phyloP scores from a whole-genome alignment of 768 basidiomycete species.

The Brasilioporus rufonigricans region DNA sequence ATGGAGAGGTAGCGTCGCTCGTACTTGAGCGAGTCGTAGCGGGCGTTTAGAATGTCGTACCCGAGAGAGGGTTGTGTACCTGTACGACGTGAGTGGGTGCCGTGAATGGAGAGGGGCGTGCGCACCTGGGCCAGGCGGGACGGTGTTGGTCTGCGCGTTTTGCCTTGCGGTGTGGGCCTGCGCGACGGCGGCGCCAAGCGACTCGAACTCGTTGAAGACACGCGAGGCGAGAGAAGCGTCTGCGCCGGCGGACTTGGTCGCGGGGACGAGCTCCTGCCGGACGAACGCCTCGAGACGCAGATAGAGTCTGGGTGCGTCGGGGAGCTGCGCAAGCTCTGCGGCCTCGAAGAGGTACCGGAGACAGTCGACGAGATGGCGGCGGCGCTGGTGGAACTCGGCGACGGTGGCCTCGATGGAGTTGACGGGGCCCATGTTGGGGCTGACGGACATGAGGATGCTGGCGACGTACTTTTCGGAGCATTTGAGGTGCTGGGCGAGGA shows the following conservation, averaged over 20 bases:
- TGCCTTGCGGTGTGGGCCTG: slow-evolving; percentile 58
- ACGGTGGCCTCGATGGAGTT: slow-evolving; percentile 64
- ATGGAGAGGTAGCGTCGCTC: slow-evolving; percentile 68
- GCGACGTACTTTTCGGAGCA: slow-evolving; percentile 83
- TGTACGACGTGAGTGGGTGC: slow-evolving; percentile 21
- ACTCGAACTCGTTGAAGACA: slow-evolving; percentile 64
- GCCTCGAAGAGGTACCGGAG: slow-evolving; percentile 65
- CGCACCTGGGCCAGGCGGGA: slow-evolving; percentile 53
- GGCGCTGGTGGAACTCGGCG: slow-evolving; percentile 63
- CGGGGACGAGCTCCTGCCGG: slow-evolving; percentile 50
- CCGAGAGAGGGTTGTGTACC: slow-evolving; percentile 52
- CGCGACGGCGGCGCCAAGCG: slow-evolving; percentile 49
- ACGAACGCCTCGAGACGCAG: slow-evolving; percentile 55
- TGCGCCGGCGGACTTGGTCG: slow-evolving; percentile 31
- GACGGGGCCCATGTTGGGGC: slow-evolving; percentile 60
- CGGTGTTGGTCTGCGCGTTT: slow-evolving; percentile 57
- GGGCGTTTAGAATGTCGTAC: slow-evolving; percentile 61
- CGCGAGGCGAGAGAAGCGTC: slow-evolving; percentile 49
- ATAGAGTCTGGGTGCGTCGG: slow-evolving; percentile 47
- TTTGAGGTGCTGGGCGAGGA: slow-evolving; percentile 77
- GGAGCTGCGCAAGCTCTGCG: slow-evolving; percentile 46
- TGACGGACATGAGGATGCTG: slow-evolving; percentile 58
- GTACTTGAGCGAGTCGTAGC: slow-evolving; percentile 69
- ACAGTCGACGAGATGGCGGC: slow-evolving; percentile 70
- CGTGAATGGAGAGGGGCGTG: not conserved